A percentile compares a stretch with the other conserved stretches of the same genome.
These are phyloP conservation scores for Boletus edulis DNA, from an alignment of 768 basidiomycete species.

Conservation along the genomic window DNA sequence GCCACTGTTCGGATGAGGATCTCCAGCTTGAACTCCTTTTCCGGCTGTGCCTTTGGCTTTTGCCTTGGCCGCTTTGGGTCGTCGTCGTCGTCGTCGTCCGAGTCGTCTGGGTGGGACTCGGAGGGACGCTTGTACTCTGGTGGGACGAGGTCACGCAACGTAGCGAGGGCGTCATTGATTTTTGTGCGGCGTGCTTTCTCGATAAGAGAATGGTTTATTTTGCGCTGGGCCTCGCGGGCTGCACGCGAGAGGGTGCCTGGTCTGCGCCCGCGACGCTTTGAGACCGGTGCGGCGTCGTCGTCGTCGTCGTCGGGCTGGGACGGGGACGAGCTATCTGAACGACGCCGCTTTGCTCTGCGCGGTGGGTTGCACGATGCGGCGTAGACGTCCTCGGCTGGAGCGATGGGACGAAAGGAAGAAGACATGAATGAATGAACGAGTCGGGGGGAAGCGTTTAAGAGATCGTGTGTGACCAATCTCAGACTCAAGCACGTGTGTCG, in stretches of 20 bases:
- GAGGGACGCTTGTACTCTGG: slow-evolving; percentile 40
- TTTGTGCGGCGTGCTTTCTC: slow-evolving; percentile 93
- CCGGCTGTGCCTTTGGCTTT: slow-evolving; percentile 43
- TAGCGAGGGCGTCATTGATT: slow-evolving; percentile 88
- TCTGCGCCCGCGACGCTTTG: slow-evolving; percentile 69
- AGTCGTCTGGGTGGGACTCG: slow-evolving; percentile 27
- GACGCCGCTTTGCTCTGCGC: slow-evolving; percentile 43
- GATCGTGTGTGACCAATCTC: slow-evolving; percentile 27
- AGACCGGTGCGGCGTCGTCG: slow-evolving; percentile 27
- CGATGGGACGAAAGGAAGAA: slow-evolving; percentile 25
- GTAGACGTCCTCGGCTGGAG: slow-evolving; percentile 30
- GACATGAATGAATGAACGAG: slow-evolving; percentile 1
- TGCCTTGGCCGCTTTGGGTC: slow-evolving; percentile 27
- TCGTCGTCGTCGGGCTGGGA: slow-evolving; percentile 29
- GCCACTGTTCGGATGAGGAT: slow-evolving; percentile 81
- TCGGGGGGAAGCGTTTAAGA: background rate
- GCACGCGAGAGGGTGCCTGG: slow-evolving; percentile 70
- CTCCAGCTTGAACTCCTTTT: slow-evolving; percentile 92
- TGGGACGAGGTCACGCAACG: slow-evolving; percentile 77
- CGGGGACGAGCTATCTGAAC: slow-evolving; percentile 17
- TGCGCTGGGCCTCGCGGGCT: slow-evolving; percentile 82
- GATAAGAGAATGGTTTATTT: slow-evolving; percentile 93
- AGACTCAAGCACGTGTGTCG: background rate
- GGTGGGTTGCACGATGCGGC: slow-evolving; percentile 42
- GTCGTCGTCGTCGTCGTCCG: slow-evolving; percentile 32